Percentiles rank a stretch among this genome's conserved stretches.
phyloP scores from a whole-genome alignment of 352 stramenopile species.

The Pythium plurisporium region DNA sequence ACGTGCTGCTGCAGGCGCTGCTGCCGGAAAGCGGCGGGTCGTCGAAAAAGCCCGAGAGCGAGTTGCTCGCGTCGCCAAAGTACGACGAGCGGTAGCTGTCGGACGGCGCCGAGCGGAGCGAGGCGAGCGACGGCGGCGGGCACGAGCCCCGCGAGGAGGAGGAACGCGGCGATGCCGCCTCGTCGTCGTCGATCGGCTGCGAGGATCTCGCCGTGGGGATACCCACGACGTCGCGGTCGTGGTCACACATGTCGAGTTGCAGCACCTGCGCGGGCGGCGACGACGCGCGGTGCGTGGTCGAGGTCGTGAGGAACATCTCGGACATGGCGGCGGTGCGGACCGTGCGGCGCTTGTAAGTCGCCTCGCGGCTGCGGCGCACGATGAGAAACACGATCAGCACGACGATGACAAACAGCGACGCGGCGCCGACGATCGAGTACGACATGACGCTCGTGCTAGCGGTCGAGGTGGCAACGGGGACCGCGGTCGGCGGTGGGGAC shows the following conservation, averaged over 20 bases:
- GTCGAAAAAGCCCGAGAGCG: slow-evolving; percentile 13
- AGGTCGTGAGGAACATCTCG: slow-evolving; percentile 21
- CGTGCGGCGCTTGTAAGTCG: slow-evolving; percentile 12
- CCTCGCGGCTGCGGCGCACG: slow-evolving; percentile 15
- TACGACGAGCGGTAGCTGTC: slow-evolving; percentile 22
- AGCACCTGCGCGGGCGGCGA: not conserved
- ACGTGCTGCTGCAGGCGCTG: not conserved
- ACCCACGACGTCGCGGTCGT: no score
- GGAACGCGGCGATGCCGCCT: no score
- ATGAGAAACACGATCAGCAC: slow-evolving; percentile 10
- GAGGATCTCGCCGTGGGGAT: no score
- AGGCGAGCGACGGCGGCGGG: slow-evolving; percentile 10
- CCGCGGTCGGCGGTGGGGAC: not conserved
- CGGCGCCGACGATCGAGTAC: slow-evolving; percentile 5
- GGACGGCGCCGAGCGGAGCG: slow-evolving; percentile 6
- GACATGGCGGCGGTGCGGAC: slow-evolving; percentile 20
- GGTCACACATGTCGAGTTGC: not conserved
- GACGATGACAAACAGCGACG: slow-evolving; percentile 6
- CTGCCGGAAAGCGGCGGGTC: slow-evolving; percentile 6
- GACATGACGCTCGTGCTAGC: not conserved
- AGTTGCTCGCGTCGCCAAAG: not conserved
- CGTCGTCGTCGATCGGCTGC: slow-evolving; percentile 9
- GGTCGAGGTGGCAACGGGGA: not conserved
- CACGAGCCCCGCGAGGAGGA: slow-evolving; percentile 7
- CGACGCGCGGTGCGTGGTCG: not conserved